These are phyloP conservation scores for Plasmodium cynomolgi DNA, from an alignment of 169 alveolate species.

Conservation along the genomic window DNA sequence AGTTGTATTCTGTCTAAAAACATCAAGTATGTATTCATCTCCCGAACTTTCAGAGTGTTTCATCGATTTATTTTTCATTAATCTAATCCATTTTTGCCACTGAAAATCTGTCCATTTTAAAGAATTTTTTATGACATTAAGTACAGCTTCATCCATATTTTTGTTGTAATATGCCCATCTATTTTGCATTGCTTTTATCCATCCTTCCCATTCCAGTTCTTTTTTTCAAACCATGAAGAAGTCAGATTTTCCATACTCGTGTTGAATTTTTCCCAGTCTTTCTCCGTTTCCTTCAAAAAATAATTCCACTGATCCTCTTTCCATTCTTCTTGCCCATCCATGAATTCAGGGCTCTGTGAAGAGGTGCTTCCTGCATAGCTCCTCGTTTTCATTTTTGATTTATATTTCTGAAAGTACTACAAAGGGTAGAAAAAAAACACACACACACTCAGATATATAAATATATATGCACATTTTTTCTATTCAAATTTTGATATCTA, in stretches of 20 bases:
- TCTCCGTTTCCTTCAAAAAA: neutral
- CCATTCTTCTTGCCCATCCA: neutral
- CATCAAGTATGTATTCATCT: slow-evolving; percentile 14
- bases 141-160: slow-evolving; percentile 4
- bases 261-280: neutral
- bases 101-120: neutral
- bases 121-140: neutral
- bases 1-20: neutral
- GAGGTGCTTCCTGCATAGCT: neutral
- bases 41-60: neutral
- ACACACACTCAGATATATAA: neutral
- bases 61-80: neutral
- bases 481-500: too few relatives aligned
- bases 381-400: neutral
- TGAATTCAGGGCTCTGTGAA: neutral
- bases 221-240: neutral
- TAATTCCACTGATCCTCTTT: neutral
- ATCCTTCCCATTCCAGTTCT: slow-evolving; percentile 10
- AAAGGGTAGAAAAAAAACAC: neutral
- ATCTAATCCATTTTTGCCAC: neutral
- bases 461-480: neutral
- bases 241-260: neutral
- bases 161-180: slow-evolving; percentile 6
- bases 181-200: slow-evolving; percentile 15
- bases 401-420: neutral